phyloP scores from a whole-genome alignment of 75 land plant genomes.

The Isoetes taiwanensis region DNA sequence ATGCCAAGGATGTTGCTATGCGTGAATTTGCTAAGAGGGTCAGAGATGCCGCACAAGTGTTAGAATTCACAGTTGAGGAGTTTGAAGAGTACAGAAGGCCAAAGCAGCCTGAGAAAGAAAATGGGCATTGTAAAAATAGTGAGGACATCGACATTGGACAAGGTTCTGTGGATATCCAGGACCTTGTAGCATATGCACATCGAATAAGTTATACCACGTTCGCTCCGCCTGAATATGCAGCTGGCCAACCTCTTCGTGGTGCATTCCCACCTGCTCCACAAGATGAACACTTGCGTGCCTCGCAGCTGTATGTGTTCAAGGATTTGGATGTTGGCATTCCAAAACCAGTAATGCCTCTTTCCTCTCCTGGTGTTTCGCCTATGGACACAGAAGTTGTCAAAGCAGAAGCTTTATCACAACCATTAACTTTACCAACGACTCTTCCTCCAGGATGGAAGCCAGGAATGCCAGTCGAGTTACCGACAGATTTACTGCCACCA shows the following conservation, averaged over 20 bases:
- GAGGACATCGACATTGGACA: slow-evolving; percentile 13
- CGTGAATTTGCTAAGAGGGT: slow-evolving; percentile 61
- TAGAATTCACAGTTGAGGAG: slow-evolving; percentile 65
- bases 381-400: slow-evolving; percentile 12
- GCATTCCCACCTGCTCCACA: slow-evolving; percentile 92
- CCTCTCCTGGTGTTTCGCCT: slow-evolving; percentile 26
- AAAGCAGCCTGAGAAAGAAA: slow-evolving; percentile 20
- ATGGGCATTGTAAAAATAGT: too few relatives aligned
- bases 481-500: slow-evolving; percentile 50
- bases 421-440: slow-evolving; percentile 32
- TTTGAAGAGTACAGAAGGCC: slow-evolving; percentile 39
- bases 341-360: slow-evolving; percentile 22
- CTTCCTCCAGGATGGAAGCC: slow-evolving; percentile 67
- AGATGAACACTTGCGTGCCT: slow-evolving; percentile 81
- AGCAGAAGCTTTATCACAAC: neutral
- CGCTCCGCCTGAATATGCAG: slow-evolving; percentile 82
- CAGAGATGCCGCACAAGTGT: slow-evolving; percentile 54
- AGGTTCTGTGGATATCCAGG: slow-evolving; percentile 28
- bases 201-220: slow-evolving; percentile 87
- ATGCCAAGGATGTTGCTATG: slow-evolving; percentile 36
- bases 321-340: slow-evolving; percentile 74
- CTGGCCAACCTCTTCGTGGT: slow-evolving; percentile 65
- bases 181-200: slow-evolving; percentile 72
- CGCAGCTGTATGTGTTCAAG: slow-evolving; percentile 52
- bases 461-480: slow-evolving; percentile 72